Evolutionary conservation across 257 asterid genomes (phyloP).

Genomic region (Avicennia marina): DNA sequence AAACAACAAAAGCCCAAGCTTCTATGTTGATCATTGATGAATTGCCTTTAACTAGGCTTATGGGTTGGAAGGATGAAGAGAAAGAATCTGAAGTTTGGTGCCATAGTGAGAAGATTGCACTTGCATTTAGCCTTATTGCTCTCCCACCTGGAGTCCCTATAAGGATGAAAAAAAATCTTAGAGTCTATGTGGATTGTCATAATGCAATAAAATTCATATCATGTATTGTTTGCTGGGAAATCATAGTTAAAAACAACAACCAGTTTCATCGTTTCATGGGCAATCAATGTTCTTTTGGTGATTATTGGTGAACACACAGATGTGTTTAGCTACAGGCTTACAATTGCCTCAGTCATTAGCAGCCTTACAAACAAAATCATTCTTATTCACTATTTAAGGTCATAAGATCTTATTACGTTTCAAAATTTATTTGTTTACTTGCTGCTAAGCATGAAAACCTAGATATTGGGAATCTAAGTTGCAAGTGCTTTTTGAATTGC

Average conservation of each 20-base stretch:
- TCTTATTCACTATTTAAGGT: no score
- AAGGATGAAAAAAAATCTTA: conserved; percentile 73
- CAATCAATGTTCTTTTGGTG: conserved; percentile 68
- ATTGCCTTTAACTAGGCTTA: no score
- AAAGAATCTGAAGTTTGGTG: conserved; percentile 78
- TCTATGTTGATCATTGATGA: no score
- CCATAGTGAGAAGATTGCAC: conserved; percentile 87
- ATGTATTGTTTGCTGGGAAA: conserved; percentile 61
- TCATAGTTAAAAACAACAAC: conserved; percentile 67
- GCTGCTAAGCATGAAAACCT: no score
- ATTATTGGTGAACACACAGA: conserved; percentile 90
- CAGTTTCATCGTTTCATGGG: conserved; percentile 64
- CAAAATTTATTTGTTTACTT: no score
- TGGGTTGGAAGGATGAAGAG: conserved; percentile 90
- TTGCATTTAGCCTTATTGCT: conserved; percentile 72
- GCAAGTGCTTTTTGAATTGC: no score
- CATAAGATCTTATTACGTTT: no score
- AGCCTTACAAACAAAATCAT: no score
- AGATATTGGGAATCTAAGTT: no score
- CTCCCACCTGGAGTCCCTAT: conserved; percentile 68
- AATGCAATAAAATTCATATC: conserved; percentile 82
- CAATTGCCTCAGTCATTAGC: no score
- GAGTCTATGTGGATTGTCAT: conserved; percentile 89
- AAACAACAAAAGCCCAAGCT: no score
- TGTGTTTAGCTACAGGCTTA: no score